These are phyloP conservation scores for Verticillium nonalfalfae DNA, from an alignment of 2,329 filamentous ascomycete species.

Conservation along the genomic window DNA sequence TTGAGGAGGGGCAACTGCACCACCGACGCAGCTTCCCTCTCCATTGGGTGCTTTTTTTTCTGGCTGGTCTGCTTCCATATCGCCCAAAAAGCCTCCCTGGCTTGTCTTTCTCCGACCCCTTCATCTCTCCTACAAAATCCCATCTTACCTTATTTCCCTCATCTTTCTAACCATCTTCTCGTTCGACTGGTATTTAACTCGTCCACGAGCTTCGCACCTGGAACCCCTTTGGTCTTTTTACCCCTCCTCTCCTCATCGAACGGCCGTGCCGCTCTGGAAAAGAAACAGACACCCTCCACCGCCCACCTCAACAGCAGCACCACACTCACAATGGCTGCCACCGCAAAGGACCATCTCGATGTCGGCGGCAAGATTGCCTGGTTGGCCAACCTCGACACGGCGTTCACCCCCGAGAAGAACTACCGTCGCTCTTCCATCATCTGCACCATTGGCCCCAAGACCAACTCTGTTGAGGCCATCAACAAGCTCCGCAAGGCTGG, in stretches of 20 bases:
- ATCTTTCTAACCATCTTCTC: not conserved
- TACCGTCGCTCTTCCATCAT: constrained; percentile 98
- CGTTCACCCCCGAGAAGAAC: constrained; percentile 79
- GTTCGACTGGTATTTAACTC: not conserved
- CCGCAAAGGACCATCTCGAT: constrained; percentile 81
- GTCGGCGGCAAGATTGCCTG: constrained; percentile 63
- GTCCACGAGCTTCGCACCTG: not conserved
- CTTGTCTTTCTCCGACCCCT: not conserved
- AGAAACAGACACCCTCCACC: not conserved
- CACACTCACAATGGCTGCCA: constrained; percentile 46
- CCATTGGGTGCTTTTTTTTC: constrained; percentile 5
- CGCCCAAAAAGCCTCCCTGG: constrained; percentile 2
- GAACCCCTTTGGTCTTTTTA: not conserved
- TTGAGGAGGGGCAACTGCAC: constrained; percentile 3
- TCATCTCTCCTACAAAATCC: constrained; percentile 1
- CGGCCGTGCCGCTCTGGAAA: not conserved
- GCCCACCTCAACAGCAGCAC: constrained; percentile 3
- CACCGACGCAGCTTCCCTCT: not conserved
- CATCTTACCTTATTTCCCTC: not conserved
- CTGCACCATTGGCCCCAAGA: constrained; percentile 98
- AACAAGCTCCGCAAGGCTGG: constrained; percentile 86
- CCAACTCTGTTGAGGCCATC: constrained; percentile 95
- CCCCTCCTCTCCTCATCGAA: not conserved
- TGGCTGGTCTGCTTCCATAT: constrained; percentile 4
- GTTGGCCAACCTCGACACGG: constrained; percentile 74